A percentile compares a stretch with the other conserved stretches of the same genome.
These are phyloP conservation scores for Aspergillus glaucus DNA, from an alignment of 2,329 filamentous ascomycete genomes.

Conservation along the genomic window DNA sequence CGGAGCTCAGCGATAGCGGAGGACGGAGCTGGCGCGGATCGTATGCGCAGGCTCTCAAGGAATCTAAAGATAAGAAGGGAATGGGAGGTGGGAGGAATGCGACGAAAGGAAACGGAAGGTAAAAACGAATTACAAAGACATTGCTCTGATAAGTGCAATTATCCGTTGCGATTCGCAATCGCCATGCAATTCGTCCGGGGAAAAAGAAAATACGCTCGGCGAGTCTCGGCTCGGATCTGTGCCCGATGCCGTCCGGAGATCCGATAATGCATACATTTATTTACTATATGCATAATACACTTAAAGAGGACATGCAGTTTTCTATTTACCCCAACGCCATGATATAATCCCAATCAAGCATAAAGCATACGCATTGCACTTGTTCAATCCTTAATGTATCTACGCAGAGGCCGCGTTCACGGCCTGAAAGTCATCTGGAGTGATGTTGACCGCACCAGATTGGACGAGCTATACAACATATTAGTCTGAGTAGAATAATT, in stretches of 20 bases:
- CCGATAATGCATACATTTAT: not conserved
- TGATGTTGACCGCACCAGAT: slow-evolving; percentile 85
- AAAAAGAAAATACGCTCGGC: not conserved
- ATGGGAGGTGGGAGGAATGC: slow-evolving; percentile 1
- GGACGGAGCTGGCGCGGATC: not conserved
- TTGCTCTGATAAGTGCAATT: not conserved
- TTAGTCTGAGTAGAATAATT: not conserved
- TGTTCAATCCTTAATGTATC: not conserved
- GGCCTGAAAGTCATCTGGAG: slow-evolving; percentile 76
- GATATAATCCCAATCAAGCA: not conserved
- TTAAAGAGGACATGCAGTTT: not conserved
- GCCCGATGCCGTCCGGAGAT: slow-evolving; percentile 9
- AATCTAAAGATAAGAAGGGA: not conserved
- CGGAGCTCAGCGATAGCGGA: not conserved
- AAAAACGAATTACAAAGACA: slow-evolving; percentile 1
- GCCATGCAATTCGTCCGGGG: not conserved
- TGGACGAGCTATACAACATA: slow-evolving; percentile 64
- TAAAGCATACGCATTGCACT: not conserved
- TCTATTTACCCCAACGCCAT: slow-evolving; percentile 1
- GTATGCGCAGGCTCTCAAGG: no score
- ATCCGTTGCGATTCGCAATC: not conserved
- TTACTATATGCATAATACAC: not conserved
- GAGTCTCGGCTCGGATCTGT: not conserved
- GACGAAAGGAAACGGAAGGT: not conserved
- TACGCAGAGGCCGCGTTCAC: slow-evolving; percentile 1